phyloP scores from a whole-genome alignment of 345 rosid species.

The Stellera chamaejasme region DNA sequence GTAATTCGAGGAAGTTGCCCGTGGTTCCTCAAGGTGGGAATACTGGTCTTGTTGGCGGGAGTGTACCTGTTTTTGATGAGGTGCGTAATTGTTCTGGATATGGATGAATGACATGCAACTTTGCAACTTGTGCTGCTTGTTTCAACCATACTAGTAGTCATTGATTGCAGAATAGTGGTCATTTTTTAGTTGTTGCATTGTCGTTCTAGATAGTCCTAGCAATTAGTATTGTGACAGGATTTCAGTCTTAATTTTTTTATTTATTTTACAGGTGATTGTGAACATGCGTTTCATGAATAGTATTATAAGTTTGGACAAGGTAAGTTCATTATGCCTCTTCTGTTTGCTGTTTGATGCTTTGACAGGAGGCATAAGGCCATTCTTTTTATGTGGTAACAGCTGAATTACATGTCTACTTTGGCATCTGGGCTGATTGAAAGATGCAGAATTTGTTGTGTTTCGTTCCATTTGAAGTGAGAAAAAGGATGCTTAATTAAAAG shows the following conservation, averaged over 20 bases:
- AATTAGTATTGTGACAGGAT: too few relatives aligned
- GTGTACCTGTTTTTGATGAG: conserved; percentile 97
- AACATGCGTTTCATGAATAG: conserved; percentile 73
- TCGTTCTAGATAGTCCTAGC: too few relatives aligned
- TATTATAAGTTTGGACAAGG: conserved; percentile 72
- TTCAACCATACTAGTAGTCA: too few relatives aligned
- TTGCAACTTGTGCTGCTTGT: not conserved
- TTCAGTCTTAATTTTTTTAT: not conserved
- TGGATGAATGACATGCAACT: not conserved
- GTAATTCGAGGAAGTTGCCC: conserved; percentile 74
- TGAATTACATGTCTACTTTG: too few relatives aligned
- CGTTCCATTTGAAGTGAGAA: too few relatives aligned
- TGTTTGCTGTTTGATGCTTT: not conserved
- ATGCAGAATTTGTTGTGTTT: too few relatives aligned
- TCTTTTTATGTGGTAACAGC: too few relatives aligned
- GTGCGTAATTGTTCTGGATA: conserved; percentile 21
- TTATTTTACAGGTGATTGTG: conserved; percentile 58
- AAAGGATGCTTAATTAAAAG: too few relatives aligned
- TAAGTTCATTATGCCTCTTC: conserved; percentile 15
- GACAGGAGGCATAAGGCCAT: too few relatives aligned
- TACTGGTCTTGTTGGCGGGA: conserved; percentile 98
- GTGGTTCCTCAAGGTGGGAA: conserved; percentile 99
- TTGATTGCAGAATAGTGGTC: too few relatives aligned
- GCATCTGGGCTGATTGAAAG: too few relatives aligned
- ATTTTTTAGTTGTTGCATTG: too few relatives aligned